Evolutionary conservation across 768 basidiomycete genomes (phyloP).

Genomic region (Pleurotus tuoliensis): DNA sequence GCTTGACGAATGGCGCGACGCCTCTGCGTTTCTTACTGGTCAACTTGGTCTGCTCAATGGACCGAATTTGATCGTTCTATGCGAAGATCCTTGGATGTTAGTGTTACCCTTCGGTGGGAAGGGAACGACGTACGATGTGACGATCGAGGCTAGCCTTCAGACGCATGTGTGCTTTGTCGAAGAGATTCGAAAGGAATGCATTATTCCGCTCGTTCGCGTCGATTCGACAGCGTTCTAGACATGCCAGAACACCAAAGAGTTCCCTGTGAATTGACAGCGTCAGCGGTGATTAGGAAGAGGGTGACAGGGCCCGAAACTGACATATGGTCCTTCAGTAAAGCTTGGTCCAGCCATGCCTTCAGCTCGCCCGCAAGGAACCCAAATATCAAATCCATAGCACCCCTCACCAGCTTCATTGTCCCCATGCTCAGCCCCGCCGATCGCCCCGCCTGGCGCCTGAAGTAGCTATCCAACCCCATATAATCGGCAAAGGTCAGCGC

Average conservation of each 20-base stretch:
- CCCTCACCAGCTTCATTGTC: conserved; percentile 77
- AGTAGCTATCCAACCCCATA: conserved; percentile 91
- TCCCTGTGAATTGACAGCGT: conserved; percentile 46
- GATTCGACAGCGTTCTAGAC: conserved; percentile 68
- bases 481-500: conserved; percentile 94
- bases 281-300: no score
- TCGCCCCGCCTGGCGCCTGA: conserved; percentile 85
- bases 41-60: conserved; percentile 86
- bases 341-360: conserved; percentile 80
- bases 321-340: conserved; percentile 74
- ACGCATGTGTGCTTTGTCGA: conserved; percentile 82
- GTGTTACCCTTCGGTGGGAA: not conserved
- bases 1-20: conserved; percentile 86
- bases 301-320: conserved; percentile 26
- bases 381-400: conserved; percentile 93
- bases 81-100: conserved; percentile 5
- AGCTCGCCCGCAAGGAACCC: conserved; percentile 85
- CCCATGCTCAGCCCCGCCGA: conserved; percentile 59
- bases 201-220: conserved; percentile 82
- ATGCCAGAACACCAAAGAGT: conserved; percentile 76
- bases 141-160: conserved; percentile 75
- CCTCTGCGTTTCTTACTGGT: conserved; percentile 92
- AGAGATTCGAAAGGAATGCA: conserved; percentile 61
- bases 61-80: conserved; percentile 83
- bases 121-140: conserved; percentile 50